Conservation (phyloP, 1,139 yeast species). For the Blastobotrys petasosporus region DNA sequence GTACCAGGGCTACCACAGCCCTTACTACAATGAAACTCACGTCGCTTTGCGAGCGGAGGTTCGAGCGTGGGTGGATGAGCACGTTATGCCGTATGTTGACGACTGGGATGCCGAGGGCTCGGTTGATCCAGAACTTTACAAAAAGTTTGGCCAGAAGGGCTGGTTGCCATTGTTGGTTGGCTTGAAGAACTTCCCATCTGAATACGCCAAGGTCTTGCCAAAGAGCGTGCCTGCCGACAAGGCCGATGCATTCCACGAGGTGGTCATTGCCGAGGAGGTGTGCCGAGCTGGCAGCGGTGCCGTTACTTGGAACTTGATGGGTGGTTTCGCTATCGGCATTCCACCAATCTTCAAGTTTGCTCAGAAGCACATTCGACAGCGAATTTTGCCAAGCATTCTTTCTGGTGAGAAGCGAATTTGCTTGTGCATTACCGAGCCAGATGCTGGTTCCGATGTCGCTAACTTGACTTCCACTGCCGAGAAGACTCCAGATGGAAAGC, state of each 20-base stretch:
- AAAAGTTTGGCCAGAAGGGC: conserved; percentile 32
- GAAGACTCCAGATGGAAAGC: conserved; percentile 37
- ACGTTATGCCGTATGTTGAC: conserved; percentile 36
- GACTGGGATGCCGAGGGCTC: conserved; percentile 40
- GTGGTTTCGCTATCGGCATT: conserved; percentile 39
- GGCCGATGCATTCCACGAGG: conserved; percentile 37
- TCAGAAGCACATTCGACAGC: conserved; percentile 30
- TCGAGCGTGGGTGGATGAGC: conserved; percentile 38
- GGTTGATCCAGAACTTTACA: conserved; percentile 28
- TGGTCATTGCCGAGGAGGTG: conserved; percentile 36
- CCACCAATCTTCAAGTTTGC: conserved; percentile 38
- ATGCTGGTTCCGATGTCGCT: conserved; percentile 43
- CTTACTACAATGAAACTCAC: conserved; percentile 38
- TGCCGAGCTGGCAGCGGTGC: conserved; percentile 40
- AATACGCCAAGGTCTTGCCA: conserved; percentile 32
- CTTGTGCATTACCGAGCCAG: conserved; percentile 40
- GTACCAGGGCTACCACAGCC: conserved; percentile 41
- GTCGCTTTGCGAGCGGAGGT: conserved; percentile 36
- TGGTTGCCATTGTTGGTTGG: conserved; percentile 34
- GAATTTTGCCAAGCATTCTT: conserved; percentile 35
- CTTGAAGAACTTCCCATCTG: conserved; percentile 29
- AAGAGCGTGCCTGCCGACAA: conserved; percentile 34
- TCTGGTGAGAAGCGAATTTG: conserved; percentile 39
- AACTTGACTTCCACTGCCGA: conserved; percentile 38
- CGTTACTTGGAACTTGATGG: conserved; percentile 36